Conservation (phyloP, 208 protist species). For the Crithidia brevicula region DNA sequence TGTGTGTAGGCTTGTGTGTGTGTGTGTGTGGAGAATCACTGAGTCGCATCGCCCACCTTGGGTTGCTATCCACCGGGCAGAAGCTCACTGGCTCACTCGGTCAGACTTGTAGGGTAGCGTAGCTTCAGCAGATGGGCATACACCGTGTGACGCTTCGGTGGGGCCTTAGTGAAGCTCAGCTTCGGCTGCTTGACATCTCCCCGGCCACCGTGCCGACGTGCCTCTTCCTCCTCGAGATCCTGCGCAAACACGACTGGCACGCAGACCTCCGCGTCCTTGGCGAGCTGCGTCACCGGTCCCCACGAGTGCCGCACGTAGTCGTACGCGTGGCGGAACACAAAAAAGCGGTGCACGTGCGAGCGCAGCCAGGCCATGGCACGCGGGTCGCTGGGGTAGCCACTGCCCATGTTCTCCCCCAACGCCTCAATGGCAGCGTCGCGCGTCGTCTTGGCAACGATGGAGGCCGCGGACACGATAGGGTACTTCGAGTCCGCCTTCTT, state of each 20-base stretch:
- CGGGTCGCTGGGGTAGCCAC: constrained; percentile 87
- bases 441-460: constrained; percentile 93
- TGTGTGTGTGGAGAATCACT: no score
- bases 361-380: constrained; percentile 73
- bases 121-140: constrained; percentile 69
- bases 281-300: constrained; percentile 69
- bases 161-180: constrained; percentile 65
- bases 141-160: constrained; percentile 54
- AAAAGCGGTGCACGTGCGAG: constrained; percentile 77
- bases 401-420: constrained; percentile 65
- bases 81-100: constrained; percentile 18
- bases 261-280: constrained; percentile 56
- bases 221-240: constrained; percentile 51
- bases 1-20: no score
- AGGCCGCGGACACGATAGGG: constrained; percentile 92
- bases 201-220: constrained; percentile 7
- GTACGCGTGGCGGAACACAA: constrained; percentile 54
- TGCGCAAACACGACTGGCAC: constrained; percentile 69
- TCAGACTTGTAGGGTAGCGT: constrained; percentile 24
- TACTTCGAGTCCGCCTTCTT: constrained; percentile 94
- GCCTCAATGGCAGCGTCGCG: constrained; percentile 57
- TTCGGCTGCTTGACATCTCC: constrained; percentile 43
- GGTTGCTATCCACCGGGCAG: no score
- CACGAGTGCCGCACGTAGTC: constrained; percentile 80
- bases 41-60: no score